Percentiles rank a stretch among this genome's conserved stretches.
Conservation (phyloP, 805 yeast genomes). For the Starmerella kuoi region DNA sequence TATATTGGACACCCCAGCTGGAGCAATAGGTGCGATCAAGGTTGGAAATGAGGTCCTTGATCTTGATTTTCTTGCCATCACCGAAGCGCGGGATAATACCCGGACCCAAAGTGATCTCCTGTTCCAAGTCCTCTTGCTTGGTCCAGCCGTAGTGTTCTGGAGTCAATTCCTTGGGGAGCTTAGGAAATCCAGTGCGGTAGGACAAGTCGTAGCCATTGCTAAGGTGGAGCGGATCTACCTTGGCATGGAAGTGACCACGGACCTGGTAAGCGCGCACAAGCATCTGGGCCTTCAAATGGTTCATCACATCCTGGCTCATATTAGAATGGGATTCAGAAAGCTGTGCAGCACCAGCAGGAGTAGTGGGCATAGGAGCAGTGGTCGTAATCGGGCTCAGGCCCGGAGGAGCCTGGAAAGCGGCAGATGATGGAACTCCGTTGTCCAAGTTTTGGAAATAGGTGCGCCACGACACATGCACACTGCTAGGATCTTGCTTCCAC, state of each 20-base stretch:
- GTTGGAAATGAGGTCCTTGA: slow-evolving; percentile 62
- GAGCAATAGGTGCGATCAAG: slow-evolving; percentile 82
- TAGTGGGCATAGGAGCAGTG: slow-evolving; percentile 47
- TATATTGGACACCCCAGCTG: slow-evolving; percentile 84
- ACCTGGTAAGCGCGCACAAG: slow-evolving; percentile 98
- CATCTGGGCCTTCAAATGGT: slow-evolving; percentile 89
- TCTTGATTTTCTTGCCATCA: slow-evolving; percentile 46
- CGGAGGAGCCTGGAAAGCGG: slow-evolving; percentile 87
- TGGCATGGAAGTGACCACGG: slow-evolving; percentile 93
- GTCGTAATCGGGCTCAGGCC: slow-evolving; percentile 29
- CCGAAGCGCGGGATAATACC: slow-evolving; percentile 93
- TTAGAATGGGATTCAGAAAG: slow-evolving; percentile 36
- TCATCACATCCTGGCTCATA: slow-evolving; percentile 23
- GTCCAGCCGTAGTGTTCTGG: slow-evolving; percentile 86
- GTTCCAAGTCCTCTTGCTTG: slow-evolving; percentile 62
- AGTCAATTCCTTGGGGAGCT: slow-evolving; percentile 70
- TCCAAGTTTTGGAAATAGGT: slow-evolving; percentile 86
- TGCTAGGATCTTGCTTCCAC: slow-evolving; percentile 79
- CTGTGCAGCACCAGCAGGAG: slow-evolving; percentile 33
- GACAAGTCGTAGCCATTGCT: slow-evolving; percentile 57
- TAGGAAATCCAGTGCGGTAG: slow-evolving; percentile 24
- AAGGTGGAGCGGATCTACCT: slow-evolving; percentile 88
- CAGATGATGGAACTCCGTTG: slow-evolving; percentile 49
- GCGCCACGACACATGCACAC: slow-evolving; percentile 95
- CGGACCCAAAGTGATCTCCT: slow-evolving; percentile 83